phyloP scores from a whole-genome alignment of 106 monocot genomes.

The Apostasia ramifera region DNA sequence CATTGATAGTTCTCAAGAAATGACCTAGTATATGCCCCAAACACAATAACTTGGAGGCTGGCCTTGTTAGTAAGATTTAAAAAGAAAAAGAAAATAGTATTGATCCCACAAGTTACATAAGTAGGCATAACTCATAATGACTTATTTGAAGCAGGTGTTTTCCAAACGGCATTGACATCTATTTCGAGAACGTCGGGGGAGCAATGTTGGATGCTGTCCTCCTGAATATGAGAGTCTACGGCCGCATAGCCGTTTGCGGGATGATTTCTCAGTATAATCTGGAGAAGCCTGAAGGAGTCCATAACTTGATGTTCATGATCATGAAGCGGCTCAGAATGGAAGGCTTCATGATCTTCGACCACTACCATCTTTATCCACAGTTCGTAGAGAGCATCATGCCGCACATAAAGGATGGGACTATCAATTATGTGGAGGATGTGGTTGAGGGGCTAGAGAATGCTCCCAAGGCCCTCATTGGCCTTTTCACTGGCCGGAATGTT shows the following conservation, averaged over 20 bases:
- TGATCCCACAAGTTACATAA: too few species aligned
- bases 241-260: constrained; percentile 36
- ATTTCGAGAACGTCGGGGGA: constrained; percentile 54
- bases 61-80: neutral
- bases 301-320: constrained; percentile 18
- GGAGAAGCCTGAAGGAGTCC: constrained; percentile 26
- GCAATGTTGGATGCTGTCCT: constrained; percentile 50
- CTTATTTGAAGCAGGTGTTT: constrained; percentile 21
- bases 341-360: constrained; percentile 26
- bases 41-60: neutral
- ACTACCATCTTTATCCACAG: constrained; percentile 6
- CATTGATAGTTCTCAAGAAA: neutral
- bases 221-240: constrained; percentile 36
- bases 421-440: constrained; percentile 35
- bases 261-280: constrained; percentile 61
- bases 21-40: neutral
- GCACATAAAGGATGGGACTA: constrained; percentile 30
- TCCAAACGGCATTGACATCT: constrained; percentile 56
- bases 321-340: constrained; percentile 25
- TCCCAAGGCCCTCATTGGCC: constrained; percentile 24
- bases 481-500: constrained; percentile 33
- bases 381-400: constrained; percentile 21
- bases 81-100: neutral
- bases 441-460: constrained; percentile 38
- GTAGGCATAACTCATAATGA: neutral